Percentiles rank a stretch among this genome's conserved stretches.
These are phyloP conservation scores for Obba rivulosa DNA, from an alignment of 768 basidiomycete genomes.

Conservation along the genomic window DNA sequence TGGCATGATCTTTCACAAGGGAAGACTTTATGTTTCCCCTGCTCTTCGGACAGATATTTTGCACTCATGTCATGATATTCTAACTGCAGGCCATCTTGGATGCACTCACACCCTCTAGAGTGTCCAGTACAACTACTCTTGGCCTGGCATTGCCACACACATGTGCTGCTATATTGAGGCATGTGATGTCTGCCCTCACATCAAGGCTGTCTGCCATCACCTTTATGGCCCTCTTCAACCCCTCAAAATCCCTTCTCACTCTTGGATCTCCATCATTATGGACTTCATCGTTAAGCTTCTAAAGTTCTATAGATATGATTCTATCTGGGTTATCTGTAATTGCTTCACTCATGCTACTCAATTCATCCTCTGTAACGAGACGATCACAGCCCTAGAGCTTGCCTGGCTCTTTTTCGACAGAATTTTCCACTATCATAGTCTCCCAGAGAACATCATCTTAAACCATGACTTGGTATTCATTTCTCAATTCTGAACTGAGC, in stretches of 20 bases:
- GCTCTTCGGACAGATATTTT: conserved; percentile 26
- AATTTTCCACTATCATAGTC: conserved; percentile 12
- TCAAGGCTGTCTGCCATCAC: conserved; percentile 23
- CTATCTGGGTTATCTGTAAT: conserved; percentile 13
- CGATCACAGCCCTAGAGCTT: conserved; percentile 15
- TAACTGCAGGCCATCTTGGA: conserved; percentile 38
- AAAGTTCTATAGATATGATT: conserved; percentile 8
- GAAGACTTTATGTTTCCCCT: conserved; percentile 27
- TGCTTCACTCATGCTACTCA: conserved; percentile 23
- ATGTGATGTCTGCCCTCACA: conserved; percentile 25
- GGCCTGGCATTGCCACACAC: conserved; percentile 27
- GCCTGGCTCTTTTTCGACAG: conserved; percentile 10
- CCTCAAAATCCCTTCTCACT: conserved; percentile 16
- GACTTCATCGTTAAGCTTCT: conserved; percentile 20
- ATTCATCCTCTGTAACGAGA: conserved; percentile 19
- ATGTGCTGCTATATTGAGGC: conserved; percentile 26
- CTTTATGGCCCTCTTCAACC: conserved; percentile 26
- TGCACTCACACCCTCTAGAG: conserved; percentile 25
- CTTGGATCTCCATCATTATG: conserved; percentile 7
- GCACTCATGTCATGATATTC: conserved; percentile 29
- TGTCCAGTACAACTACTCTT: conserved; percentile 33
- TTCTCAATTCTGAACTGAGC: conserved; percentile 4
- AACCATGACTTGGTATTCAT: conserved; percentile 11
- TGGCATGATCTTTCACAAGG: conserved; percentile 21
- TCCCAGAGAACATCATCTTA: conserved; percentile 13